Evolutionary conservation across 2,329 filamentous ascomycete genomes (phyloP).

Genomic region (Venturia oleaginea): DNA sequence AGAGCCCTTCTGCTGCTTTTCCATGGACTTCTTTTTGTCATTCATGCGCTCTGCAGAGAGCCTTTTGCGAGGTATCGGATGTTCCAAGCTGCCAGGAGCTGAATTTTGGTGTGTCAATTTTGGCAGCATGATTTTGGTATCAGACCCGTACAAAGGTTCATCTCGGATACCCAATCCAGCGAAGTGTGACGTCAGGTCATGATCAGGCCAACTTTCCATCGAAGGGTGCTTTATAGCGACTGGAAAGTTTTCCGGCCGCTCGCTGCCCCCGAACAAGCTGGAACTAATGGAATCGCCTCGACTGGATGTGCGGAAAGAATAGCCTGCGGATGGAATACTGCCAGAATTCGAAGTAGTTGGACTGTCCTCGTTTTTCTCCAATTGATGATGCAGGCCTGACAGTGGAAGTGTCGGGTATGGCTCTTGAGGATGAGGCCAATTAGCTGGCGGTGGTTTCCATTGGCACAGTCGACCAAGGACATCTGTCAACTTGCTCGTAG

Average conservation of each 20-base stretch:
- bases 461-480: conserved; percentile 81
- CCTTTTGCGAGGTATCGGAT: conserved; percentile 24
- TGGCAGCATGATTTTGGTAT: conserved; percentile 16
- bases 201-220: conserved; percentile 68
- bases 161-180: conserved; percentile 65
- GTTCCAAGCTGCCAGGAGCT: conserved; percentile 51
- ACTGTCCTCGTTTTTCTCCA: conserved; percentile 60
- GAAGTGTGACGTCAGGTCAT: conserved; percentile 37
- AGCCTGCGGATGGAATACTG: conserved; percentile 65
- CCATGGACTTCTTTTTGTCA: conserved; percentile 70
- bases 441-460: conserved; percentile 73
- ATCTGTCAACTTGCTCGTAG: conserved; percentile 80
- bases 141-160: neutral
- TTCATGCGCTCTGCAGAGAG: conserved; percentile 66
- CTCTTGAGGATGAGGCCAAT: conserved; percentile 35
- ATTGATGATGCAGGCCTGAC: conserved; percentile 46
- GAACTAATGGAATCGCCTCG: conserved; percentile 83
- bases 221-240: conserved; percentile 65
- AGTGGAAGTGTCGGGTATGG: conserved; percentile 22
- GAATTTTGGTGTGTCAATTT: conserved; percentile 35
- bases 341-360: conserved; percentile 65
- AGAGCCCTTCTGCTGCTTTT: conserved; percentile 63
- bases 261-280: conserved; percentile 76
- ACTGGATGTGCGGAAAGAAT: conserved; percentile 58
- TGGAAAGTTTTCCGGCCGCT: conserved; percentile 68